Evolutionary conservation across 108 stramenopile species (phyloP).

Genomic region (Nitzschia inconspicua): DNA sequence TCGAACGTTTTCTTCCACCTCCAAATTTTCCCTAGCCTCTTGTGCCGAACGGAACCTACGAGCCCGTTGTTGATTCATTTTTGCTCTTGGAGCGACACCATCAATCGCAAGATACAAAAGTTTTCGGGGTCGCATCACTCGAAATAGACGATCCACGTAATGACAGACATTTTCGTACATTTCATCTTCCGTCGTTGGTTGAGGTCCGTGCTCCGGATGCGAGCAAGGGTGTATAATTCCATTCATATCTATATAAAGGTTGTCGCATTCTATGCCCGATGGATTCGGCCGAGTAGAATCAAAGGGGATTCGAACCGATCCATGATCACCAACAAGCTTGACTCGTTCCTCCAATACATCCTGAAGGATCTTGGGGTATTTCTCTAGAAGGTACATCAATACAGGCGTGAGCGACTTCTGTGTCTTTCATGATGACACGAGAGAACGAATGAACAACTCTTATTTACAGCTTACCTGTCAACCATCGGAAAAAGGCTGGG

Average conservation of each 20-base stretch:
- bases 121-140: conserved; percentile 82
- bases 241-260: conserved; percentile 99
- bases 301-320: conserved; percentile 69
- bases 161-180: conserved; percentile 96
- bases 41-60: conserved; percentile 95
- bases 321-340: conserved; percentile 53
- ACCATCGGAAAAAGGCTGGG: conserved; percentile 99
- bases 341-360: conserved; percentile 93
- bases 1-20: conserved; percentile 80
- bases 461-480: too few species aligned
- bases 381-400: too few species aligned
- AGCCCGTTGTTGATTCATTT: conserved; percentile 96
- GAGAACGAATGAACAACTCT: too few species aligned
- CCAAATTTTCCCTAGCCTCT: conserved; percentile 88
- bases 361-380: conserved; percentile 95
- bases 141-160: conserved; percentile 86
- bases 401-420: too few species aligned
- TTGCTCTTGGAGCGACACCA: conserved; percentile 98
- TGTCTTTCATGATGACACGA: too few species aligned
- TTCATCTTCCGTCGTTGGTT: conserved; percentile 91
- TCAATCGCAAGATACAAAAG: conserved; percentile 94
- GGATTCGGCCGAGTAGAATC: conserved; percentile 90
- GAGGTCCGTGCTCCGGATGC: conserved; percentile 91
- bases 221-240: conserved; percentile 99
- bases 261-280: conserved; percentile 86